Conservation (phyloP, 2,329 filamentous ascomycete genomes). For the Kalaharituber pfeilii region DNA sequence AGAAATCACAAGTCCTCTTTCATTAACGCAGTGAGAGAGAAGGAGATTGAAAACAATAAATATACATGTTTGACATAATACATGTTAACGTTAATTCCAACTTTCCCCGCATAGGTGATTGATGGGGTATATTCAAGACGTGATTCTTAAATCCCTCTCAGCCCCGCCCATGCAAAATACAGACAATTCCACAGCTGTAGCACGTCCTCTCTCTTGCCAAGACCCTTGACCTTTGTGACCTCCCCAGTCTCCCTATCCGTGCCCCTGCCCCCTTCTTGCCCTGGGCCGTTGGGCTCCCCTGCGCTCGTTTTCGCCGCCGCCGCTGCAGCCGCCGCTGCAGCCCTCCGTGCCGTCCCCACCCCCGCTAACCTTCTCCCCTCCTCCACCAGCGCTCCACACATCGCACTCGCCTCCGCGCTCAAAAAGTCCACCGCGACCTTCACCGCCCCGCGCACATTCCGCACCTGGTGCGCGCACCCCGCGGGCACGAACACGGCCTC, state of each 20-base stretch:
- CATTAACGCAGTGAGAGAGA: no score
- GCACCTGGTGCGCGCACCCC: slow-evolving; percentile 23
- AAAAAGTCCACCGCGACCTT: slow-evolving; percentile 25
- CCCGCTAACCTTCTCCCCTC: slow-evolving; percentile 17
- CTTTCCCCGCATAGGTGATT: no score
- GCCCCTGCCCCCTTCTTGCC: not conserved
- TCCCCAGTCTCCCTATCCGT: slow-evolving; percentile 5
- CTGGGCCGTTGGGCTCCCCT: not conserved
- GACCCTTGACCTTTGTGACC: slow-evolving; percentile 9
- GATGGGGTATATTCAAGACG: no score
- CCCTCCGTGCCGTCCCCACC: not conserved
- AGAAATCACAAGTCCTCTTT: no score
- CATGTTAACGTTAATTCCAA: no score
- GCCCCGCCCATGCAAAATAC: slow-evolving; percentile 15
- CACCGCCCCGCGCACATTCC: slow-evolving; percentile 22
- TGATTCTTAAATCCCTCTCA: no score
- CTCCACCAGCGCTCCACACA: slow-evolving; percentile 18
- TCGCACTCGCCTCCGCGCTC: slow-evolving; percentile 19
- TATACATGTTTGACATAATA: no score
- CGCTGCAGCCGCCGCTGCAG: not conserved
- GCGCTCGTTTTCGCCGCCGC: not conserved
- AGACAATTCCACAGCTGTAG: slow-evolving; percentile 22
- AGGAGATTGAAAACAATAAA: no score
- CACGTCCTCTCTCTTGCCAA: slow-evolving; percentile 22
- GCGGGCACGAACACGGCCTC: slow-evolving; percentile 23